Evolutionary conservation across 2,329 filamentous ascomycete genomes (phyloP).

Genomic region (Aspergillus sp.): DNA sequence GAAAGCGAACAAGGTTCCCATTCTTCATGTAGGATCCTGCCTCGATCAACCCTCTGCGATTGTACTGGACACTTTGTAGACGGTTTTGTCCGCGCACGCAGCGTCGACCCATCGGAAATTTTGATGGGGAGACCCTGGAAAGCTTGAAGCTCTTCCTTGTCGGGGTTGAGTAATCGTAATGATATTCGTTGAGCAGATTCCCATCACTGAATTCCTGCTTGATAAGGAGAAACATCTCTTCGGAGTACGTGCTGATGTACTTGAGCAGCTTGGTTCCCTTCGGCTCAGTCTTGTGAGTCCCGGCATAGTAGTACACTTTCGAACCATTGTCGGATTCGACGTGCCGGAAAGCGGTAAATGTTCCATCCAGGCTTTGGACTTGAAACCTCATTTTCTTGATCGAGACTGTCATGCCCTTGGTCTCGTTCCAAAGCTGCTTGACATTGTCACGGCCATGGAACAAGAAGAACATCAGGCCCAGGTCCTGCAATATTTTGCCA

Average conservation of each 20-base stretch:
- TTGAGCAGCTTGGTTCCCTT: slow-evolving; percentile 32
- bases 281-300: slow-evolving; percentile 38
- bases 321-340: slow-evolving; percentile 27
- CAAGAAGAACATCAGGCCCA: slow-evolving; percentile 38
- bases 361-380: slow-evolving; percentile 41
- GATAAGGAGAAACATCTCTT: slow-evolving; percentile 36
- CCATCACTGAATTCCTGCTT: slow-evolving; percentile 39
- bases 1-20: slow-evolving; percentile 45
- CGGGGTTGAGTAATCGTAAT: slow-evolving; percentile 37
- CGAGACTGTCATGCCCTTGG: slow-evolving; percentile 40
- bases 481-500: slow-evolving; percentile 35
- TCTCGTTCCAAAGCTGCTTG: slow-evolving; percentile 38
- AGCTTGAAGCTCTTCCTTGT: slow-evolving; percentile 17
- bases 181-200: slow-evolving; percentile 37
- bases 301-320: slow-evolving; percentile 33
- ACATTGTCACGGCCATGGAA: slow-evolving; percentile 43
- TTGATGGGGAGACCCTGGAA: slow-evolving; percentile 18
- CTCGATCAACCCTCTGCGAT: slow-evolving; percentile 44
- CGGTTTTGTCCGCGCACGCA: slow-evolving; percentile 40
- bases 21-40: slow-evolving; percentile 46
- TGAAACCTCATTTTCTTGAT: slow-evolving; percentile 39
- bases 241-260: slow-evolving; percentile 40
- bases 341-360: slow-evolving; percentile 43
- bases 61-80: slow-evolving; percentile 43
- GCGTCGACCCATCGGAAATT: slow-evolving; percentile 37